These are phyloP conservation scores for Akanthomyces dipterigenus DNA, from an alignment of 2,329 filamentous ascomycete genomes.

Conservation along the genomic window DNA sequence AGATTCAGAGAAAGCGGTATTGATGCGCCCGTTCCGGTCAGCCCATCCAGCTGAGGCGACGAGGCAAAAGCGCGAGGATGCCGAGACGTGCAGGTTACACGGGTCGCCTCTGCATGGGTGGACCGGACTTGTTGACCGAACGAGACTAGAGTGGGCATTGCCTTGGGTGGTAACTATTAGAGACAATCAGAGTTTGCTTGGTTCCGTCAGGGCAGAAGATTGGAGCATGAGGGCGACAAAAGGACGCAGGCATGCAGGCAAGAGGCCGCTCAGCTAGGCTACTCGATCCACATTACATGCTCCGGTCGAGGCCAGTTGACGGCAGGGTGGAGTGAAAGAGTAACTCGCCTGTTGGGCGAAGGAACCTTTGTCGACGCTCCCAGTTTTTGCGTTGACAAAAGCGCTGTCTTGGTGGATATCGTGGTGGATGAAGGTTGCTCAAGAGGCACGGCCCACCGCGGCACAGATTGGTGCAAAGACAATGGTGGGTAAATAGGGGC, in stretches of 20 bases:
- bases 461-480: neutral
- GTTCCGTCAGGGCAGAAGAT: neutral
- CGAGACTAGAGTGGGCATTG: neutral
- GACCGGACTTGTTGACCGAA: neutral
- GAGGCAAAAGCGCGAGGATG: neutral
- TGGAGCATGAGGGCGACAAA: neutral
- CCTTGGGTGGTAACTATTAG: neutral
- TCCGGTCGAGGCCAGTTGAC: neutral
- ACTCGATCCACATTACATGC: neutral
- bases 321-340: neutral
- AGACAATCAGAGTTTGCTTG: neutral
- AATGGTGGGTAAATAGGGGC: no score
- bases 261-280: neutral
- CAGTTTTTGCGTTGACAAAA: neutral
- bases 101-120: neutral
- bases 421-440: neutral
- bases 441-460: neutral
- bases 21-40: neutral
- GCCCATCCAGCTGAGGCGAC: slow-evolving; percentile 4
- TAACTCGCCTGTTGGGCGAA: neutral
- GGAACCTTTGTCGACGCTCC: neutral
- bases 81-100: neutral
- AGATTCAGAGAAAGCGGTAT: no score
- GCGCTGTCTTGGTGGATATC: neutral
- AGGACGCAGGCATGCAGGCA: neutral